phyloP scores from a whole-genome alignment of 176 grass and related monocot genomes.

The Aegilops bicornis region DNA sequence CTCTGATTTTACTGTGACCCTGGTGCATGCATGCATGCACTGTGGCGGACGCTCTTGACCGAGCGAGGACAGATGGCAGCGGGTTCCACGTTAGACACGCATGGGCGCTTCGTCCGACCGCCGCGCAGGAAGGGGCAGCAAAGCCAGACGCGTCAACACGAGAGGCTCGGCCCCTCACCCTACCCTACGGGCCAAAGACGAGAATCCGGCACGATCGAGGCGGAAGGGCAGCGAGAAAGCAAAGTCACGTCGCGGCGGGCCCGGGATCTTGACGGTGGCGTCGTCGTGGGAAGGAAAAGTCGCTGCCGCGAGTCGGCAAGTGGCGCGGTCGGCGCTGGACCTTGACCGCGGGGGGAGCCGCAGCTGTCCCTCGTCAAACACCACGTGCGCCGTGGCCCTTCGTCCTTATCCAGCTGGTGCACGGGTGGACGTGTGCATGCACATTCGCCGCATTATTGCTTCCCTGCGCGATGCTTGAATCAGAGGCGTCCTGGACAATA shows the following conservation, averaged over 20 bases:
- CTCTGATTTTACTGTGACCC: too few species aligned
- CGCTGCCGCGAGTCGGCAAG: not conserved
- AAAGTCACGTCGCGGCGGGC: not conserved
- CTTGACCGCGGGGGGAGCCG: not conserved
- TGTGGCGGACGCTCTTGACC: not conserved
- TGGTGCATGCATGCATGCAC: not conserved
- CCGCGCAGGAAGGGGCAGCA: not conserved
- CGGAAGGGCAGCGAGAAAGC: not conserved
- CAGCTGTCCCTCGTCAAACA: not conserved
- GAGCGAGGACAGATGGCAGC: not conserved
- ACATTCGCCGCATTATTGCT: not conserved
- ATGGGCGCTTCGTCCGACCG: not conserved
- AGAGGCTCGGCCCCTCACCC: too few species aligned
- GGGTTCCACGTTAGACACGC: not conserved
- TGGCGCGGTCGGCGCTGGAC: slow-evolving; percentile 38
- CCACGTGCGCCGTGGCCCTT: not conserved
- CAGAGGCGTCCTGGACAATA: too few species aligned
- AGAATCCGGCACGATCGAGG: not conserved
- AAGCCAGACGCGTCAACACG: not conserved
- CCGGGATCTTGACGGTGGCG: not conserved
- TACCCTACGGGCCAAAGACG: not conserved
- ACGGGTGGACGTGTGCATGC: not conserved
- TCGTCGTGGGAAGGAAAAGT: not conserved
- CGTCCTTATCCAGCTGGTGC: not conserved
- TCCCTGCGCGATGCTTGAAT: too few species aligned